These are phyloP conservation scores for Trichaptum fuscoviolaceum DNA, from an alignment of 768 basidiomycete genomes.

Conservation along the genomic window DNA sequence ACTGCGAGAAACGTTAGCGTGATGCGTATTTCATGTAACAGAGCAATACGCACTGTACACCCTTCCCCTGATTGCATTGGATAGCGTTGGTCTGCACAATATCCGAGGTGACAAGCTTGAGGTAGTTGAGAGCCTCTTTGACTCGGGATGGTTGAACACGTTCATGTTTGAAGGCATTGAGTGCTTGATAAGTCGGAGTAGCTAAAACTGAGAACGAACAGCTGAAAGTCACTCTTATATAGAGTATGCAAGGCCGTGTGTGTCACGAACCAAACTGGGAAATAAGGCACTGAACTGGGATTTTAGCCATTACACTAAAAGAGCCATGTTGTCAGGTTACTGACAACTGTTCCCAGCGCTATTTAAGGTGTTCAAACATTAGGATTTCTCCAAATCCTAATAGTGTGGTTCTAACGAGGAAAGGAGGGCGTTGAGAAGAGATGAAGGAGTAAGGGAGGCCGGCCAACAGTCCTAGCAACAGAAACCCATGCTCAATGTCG, in stretches of 20 bases:
- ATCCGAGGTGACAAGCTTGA: constrained; percentile 8
- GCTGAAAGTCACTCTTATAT: neutral
- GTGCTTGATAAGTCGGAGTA: neutral
- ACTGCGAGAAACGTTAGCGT: constrained; percentile 30
- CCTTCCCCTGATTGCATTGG: constrained; percentile 62
- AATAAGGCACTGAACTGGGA: too few relatives aligned
- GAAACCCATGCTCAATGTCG: neutral
- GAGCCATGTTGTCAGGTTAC: too few relatives aligned
- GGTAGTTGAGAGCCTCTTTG: constrained; percentile 17
- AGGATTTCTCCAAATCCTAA: too few relatives aligned
- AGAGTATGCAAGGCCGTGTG: neutral
- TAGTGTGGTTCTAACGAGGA: too few relatives aligned
- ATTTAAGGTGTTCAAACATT: too few relatives aligned
- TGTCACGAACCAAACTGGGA: too few relatives aligned
- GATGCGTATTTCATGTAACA: neutral
- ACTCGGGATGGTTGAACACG: neutral
- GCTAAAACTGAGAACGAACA: neutral
- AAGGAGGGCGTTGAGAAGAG: too few relatives aligned
- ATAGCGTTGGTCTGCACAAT: constrained; percentile 59
- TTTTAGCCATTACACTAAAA: too few relatives aligned
- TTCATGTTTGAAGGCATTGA: neutral
- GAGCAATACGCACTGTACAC: constrained; percentile 52
- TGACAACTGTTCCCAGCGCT: too few relatives aligned
- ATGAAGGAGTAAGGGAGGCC: neutral
- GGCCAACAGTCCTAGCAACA: neutral